Evolutionary conservation across 208 protist genomes (phyloP).

Genomic region (Wallacemonas sp.): DNA sequence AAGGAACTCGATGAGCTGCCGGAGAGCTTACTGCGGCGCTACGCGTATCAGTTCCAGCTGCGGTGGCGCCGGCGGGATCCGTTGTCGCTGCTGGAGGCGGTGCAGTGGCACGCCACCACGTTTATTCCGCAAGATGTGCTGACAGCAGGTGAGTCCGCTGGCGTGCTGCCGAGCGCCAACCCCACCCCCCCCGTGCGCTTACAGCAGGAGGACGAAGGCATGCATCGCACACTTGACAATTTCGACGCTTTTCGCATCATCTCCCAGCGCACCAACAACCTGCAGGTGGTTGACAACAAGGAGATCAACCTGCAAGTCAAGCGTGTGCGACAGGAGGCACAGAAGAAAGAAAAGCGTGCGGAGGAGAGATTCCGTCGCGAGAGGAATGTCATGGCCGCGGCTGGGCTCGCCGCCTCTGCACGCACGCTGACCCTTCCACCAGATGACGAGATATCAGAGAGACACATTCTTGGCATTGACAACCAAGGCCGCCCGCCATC

Average conservation of each 20-base stretch:
- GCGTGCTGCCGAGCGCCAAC: constrained; percentile 5
- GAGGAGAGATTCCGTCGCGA: constrained; percentile 67
- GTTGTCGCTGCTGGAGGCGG: constrained; percentile 70
- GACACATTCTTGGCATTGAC: constrained; percentile 45
- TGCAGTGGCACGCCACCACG: constrained; percentile 84
- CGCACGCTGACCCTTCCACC: constrained; percentile 47
- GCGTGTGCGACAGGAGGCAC: constrained; percentile 47
- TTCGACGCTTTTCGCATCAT: constrained; percentile 89
- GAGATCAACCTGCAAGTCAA: constrained; percentile 88
- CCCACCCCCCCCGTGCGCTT: constrained; percentile 74
- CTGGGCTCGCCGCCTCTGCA: constrained; percentile 66
- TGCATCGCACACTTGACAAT: constrained; percentile 82
- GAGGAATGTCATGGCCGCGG: constrained; percentile 59
- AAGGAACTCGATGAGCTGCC: constrained; percentile 85
- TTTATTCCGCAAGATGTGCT: constrained; percentile 43
- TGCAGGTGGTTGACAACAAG: constrained; percentile 89
- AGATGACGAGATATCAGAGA: constrained; percentile 10
- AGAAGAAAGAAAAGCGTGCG: constrained; percentile 46
- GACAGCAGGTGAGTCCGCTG: background rate
- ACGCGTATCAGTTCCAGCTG: constrained; percentile 84
- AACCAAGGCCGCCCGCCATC: background rate
- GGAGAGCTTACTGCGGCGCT: constrained; percentile 78
- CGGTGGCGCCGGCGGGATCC: constrained; percentile 69
- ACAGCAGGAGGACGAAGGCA: constrained; percentile 74
- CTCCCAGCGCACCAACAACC: constrained; percentile 85